Conservation (phyloP, 164 flowering plant genomes). For the Nymphaea colorata region DNA sequence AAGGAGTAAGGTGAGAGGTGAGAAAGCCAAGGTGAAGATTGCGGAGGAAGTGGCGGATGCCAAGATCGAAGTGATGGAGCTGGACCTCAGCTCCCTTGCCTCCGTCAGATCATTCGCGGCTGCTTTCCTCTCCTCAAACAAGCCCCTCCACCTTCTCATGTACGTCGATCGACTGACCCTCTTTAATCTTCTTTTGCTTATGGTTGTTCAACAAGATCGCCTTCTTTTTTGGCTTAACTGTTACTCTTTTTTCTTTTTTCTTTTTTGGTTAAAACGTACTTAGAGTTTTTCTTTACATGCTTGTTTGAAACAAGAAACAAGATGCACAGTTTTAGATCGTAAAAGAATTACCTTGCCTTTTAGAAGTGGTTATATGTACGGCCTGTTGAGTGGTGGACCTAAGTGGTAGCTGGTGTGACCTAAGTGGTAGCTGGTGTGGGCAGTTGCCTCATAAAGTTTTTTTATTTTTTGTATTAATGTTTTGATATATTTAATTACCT, state of each 20-base stretch:
- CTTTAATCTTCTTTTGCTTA: neutral
- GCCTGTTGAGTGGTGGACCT: too few species aligned
- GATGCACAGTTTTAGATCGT: too few species aligned
- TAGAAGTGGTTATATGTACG: too few species aligned
- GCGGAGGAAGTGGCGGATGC: conserved; percentile 41
- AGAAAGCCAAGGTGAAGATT: conserved; percentile 31
- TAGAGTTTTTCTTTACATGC: neutral
- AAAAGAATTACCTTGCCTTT: too few species aligned
- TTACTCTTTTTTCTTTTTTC: too few species aligned
- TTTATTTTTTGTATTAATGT: too few species aligned
- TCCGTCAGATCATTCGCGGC: conserved; percentile 55
- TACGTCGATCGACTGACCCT: conserved; percentile 11
- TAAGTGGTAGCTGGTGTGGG: too few species aligned
- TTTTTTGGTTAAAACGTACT: neutral
- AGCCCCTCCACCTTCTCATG: conserved; percentile 51
- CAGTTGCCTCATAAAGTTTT: too few species aligned
- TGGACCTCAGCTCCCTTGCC: conserved; percentile 54
- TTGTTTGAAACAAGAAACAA: too few species aligned
- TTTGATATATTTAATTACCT: too few species aligned
- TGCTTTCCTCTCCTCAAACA: conserved; percentile 35
- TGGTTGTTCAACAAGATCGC: neutral
- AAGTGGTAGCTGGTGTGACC: too few species aligned
- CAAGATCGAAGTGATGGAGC: conserved; percentile 55
- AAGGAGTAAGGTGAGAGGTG: conserved; percentile 36
- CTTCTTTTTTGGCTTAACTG: neutral